Base-by-base conservation (phyloP, 163 green algal species). In the Picocystis sp. region DNA sequence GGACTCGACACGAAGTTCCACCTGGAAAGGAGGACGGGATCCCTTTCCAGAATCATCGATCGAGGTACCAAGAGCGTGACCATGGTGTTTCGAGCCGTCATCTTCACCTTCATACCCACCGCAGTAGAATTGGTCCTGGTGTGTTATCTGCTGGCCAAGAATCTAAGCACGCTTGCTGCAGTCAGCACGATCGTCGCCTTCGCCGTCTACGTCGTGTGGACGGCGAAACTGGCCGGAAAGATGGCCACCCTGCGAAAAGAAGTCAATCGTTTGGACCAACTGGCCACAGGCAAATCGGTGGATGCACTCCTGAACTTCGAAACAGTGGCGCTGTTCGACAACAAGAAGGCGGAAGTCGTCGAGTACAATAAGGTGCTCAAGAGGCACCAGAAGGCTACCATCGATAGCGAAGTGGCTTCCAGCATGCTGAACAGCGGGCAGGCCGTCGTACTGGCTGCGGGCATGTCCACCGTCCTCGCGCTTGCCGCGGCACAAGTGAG, bases 91-190 rank as follows among this genome's bases (percentile, higher is more conserved):
- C 65, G 87, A 3, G 80, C 81, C 1, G 69, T 93, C 9, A 71
- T 94, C 9, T 96, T 97, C 72, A 96, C 86, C 13, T 90, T 98
- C 52, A 52, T 92, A 17, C 89, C 89, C 22, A 96, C 89, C 1
- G 60, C 67, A 1, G 47, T 96, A 14, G 89, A 98, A 70, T 70
- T 95, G 49, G 58, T 73, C 33, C 68, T 92, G 41, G 89, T 97
- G 61, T 85, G 74, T 54, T 62, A 35, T 1, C 63, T 94, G 45
- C 72, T 97, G 49, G 73, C 72, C 6, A 53, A 52, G 47, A 50
- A 44, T 2, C 89, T 91, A 67, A 29, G 48, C n/a, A 11, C 29
- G 48, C 22, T 14, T 11, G 48, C n/a, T 14, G 29, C n/a, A 11
- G 12, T 11, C 21, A 13, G 46, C n/a, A 13, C 13, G 56, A 52